These are phyloP conservation scores for Aphanomyces astaci DNA, from an alignment of 352 stramenopile species.

Conservation along the genomic window DNA sequence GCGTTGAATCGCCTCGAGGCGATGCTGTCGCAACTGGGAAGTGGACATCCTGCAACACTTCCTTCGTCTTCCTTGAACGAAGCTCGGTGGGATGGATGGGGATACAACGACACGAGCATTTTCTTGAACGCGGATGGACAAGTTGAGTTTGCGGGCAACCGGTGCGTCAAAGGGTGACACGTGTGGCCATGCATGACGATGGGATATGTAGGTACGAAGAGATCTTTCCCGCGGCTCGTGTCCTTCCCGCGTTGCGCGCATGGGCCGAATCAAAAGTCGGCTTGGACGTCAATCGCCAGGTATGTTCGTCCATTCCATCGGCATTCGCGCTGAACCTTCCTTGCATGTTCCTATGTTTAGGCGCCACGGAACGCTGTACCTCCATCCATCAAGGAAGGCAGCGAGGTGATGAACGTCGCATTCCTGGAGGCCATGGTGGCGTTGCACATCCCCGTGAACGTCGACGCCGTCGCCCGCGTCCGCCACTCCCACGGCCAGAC, in stretches of 20 bases:
- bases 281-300: conserved; percentile 36
- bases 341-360: no score
- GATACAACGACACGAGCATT: conserved; percentile 58
- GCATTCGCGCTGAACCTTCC: no score
- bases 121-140: conserved; percentile 48
- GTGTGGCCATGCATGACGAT: not conserved
- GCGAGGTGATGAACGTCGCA: conserved; percentile 8
- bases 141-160: conserved; percentile 51
- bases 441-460: not conserved
- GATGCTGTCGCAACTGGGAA: not conserved
- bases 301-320: not conserved
- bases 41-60: not conserved
- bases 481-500: conserved; percentile 63
- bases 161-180: conserved; percentile 2
- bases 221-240: conserved; percentile 45
- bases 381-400: conserved; percentile 8
- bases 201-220: conserved; percentile 34
- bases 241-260: conserved; percentile 40
- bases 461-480: conserved; percentile 30
- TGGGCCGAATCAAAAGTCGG: conserved; percentile 55
- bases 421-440: conserved; percentile 17
- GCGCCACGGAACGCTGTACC: not conserved
- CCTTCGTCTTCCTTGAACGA: conserved; percentile 26
- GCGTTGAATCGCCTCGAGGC: not conserved
- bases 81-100: conserved; percentile 65